A percentile compares a stretch with the other conserved stretches of the same genome.
phyloP scores from a whole-genome alignment of 2,329 filamentous ascomycete genomes.

The Fonsecaea pugnacius region DNA sequence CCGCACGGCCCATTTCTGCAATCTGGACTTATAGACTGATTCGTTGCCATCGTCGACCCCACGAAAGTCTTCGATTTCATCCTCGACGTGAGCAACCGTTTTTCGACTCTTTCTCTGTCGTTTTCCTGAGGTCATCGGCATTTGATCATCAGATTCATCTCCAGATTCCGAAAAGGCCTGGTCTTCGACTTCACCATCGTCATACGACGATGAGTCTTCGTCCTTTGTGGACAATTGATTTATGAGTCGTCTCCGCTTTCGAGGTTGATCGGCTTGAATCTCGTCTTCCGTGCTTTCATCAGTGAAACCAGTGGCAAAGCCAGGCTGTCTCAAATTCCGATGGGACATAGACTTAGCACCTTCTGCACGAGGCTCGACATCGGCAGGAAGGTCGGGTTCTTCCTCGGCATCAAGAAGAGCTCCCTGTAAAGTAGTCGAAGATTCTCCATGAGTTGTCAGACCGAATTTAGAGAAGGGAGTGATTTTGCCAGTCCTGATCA shows the following conservation, averaged over 20 bases:
- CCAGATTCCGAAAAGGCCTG: conserved; percentile 37
- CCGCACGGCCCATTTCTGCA: conserved; percentile 74
- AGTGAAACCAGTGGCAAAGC: conserved; percentile 63
- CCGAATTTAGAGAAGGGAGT: conserved; percentile 88
- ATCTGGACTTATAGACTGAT: conserved; percentile 72
- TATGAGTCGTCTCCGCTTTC: conserved; percentile 46
- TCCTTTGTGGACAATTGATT: conserved; percentile 39
- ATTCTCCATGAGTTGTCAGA: conserved; percentile 60
- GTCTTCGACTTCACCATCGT: conserved; percentile 33
- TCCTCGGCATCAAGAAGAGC: conserved; percentile 82
- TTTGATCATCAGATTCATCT: conserved; percentile 40
- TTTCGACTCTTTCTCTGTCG: conserved; percentile 35
- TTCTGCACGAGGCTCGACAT: conserved; percentile 49
- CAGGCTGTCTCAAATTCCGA: conserved; percentile 72
- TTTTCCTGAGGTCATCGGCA: conserved; percentile 34
- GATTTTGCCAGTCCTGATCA: conserved; percentile 96
- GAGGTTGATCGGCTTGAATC: conserved; percentile 30
- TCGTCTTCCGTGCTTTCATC: conserved; percentile 34
- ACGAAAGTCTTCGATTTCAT: conserved; percentile 59
- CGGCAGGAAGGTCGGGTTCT: conserved; percentile 54
- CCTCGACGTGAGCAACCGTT: conserved; percentile 44
- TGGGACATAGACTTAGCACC: conserved; percentile 63
- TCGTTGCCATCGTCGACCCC: conserved; percentile 89
- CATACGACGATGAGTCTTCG: conserved; percentile 44
- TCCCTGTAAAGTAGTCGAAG: conserved; percentile 73